Base-by-base conservation (phyloP, 2,329 filamentous ascomycete species). In the Cadophora luteo-olivacea region DNA sequence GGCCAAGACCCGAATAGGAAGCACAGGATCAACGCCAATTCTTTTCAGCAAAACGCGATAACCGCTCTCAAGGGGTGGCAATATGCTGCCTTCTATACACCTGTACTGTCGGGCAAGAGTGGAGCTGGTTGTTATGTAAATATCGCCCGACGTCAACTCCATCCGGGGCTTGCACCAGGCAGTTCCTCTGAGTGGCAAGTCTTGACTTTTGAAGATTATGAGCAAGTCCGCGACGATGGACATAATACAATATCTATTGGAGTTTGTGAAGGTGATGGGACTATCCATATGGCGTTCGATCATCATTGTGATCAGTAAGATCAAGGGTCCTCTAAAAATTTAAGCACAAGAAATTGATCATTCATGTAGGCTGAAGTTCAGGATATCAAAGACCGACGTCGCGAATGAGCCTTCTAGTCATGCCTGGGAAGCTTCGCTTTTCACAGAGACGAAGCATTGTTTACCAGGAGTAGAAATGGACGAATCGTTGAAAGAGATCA, bases 211-310 rank as follows among this genome's bases (percentile, higher is more conserved):
- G 55, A 41, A 11, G 75, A 76, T 45, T 75, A 74, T 63, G 61
- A 70, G 16, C 73, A 75, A 51, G 63, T 33, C 22, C 64, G 36
- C 38, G 75, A 76, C 64, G 74, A 75, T 71, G 74, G 75, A 6
- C 72, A 74, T 54, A 72, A 75, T 55, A 73, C 69, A 0, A 73
- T 75, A 33, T 74, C 70, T 5, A 68, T 76, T 22, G 74, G 73
- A 2, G 61, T 76, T 19, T 74, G 73, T 68, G 65, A 65, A 22
- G 73, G 70, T 4, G 73, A 74, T 66, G 72, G 72, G 11, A 74
- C 69, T 16, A 70, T 76, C 14, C 73, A 75, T 69, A 32, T 75
- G 24, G 69, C 72, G 25, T 75, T 72, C 65, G 73, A 75, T 67
- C 69, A 74, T 60, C 73, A 74, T 61, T 75, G 75, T 69, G 69